Percentiles rank a stretch among this genome's conserved stretches.
These are phyloP conservation scores for Suhomyces chickasaworum DNA, from an alignment of 1,139 yeast genomes.

Conservation along the genomic window DNA sequence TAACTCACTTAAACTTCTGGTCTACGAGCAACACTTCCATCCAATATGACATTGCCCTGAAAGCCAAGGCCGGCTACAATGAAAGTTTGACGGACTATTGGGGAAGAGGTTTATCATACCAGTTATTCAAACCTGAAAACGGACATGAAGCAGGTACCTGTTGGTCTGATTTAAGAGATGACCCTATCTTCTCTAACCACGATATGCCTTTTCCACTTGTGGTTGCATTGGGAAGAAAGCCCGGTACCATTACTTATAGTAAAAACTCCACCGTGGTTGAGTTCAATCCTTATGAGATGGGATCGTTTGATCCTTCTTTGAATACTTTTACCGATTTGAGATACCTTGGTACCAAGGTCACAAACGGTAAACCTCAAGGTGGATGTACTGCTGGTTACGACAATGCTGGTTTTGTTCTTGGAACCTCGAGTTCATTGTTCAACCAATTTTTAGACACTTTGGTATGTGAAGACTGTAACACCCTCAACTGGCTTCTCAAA, in stretches of 20 bases:
- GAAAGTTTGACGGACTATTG: conserved; percentile 66
- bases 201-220: conserved; percentile 47
- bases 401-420: conserved; percentile 75
- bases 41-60: conserved; percentile 29
- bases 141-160: conserved; percentile 28
- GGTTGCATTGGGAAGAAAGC: conserved; percentile 39
- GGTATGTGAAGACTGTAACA: conserved; percentile 48
- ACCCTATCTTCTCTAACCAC: conserved; percentile 30
- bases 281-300: conserved; percentile 47
- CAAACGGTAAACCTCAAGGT: conserved; percentile 31
- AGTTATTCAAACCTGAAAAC: conserved; percentile 33
- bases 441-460: conserved; percentile 66
- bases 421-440: conserved; percentile 79
- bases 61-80: conserved; percentile 50
- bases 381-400: conserved; percentile 69
- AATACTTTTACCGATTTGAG: conserved; percentile 40
- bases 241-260: conserved; percentile 35
- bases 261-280: conserved; percentile 44
- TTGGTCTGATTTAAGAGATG: conserved; percentile 37
- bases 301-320: conserved; percentile 44
- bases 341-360: conserved; percentile 38
- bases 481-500: conserved; percentile 52
- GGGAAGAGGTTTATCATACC: conserved; percentile 45
- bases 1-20: conserved; percentile 37
- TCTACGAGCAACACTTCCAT: conserved; percentile 26